These are phyloP conservation scores for Pelargonium citronellum DNA, from an alignment of 441 rosid genomes.

Conservation along the genomic window DNA sequence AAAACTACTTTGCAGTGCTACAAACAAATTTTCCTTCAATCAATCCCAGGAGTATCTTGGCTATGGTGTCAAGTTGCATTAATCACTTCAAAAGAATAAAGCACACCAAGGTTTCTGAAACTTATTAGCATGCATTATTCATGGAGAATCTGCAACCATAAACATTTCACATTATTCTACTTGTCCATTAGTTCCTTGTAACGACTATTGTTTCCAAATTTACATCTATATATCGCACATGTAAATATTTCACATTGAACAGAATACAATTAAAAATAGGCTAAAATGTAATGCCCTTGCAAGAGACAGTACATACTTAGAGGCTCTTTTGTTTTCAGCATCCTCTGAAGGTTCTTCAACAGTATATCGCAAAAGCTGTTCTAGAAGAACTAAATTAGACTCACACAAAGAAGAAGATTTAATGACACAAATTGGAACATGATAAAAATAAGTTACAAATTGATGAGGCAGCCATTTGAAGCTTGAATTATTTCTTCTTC, in stretches of 20 bases:
- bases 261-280: slow-evolving; percentile 12
- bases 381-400: slow-evolving; percentile 11
- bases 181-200: background rate
- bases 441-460: slow-evolving; percentile 19
- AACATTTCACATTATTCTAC: background rate
- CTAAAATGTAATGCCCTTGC: slow-evolving; percentile 5
- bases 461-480: slow-evolving; percentile 25
- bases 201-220: background rate
- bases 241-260: slow-evolving; percentile 76
- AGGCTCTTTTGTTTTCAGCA: slow-evolving; percentile 70
- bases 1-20: background rate
- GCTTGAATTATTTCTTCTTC: slow-evolving; percentile 31
- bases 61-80: background rate
- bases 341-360: slow-evolving; percentile 78
- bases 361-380: slow-evolving; percentile 42
- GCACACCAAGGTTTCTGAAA: background rate
- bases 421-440: background rate
- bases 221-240: slow-evolving; percentile 74
- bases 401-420: background rate
- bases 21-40: background rate
- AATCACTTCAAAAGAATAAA: background rate
- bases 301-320: slow-evolving; percentile 55
- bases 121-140: background rate
- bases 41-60: background rate
- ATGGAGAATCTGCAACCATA: background rate